Percentiles rank a stretch among this genome's conserved stretches.
phyloP scores from a whole-genome alignment of 2,329 filamentous ascomycete genomes.

The Elsinoe batatas region DNA sequence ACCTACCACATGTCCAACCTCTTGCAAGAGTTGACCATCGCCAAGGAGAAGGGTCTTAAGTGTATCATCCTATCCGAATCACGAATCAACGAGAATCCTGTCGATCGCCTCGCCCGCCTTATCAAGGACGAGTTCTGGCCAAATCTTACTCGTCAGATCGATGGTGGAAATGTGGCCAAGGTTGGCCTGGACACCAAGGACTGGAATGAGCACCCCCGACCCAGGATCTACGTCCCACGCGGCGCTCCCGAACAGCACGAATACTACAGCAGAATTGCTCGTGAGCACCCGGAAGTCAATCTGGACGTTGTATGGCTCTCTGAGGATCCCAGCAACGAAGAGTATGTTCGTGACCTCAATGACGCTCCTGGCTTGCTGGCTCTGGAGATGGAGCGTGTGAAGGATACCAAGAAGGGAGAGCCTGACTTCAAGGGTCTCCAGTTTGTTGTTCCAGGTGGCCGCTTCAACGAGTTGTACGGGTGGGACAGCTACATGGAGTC shows the following conservation, averaged over 20 bases:
- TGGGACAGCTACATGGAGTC: conserved; percentile 99
- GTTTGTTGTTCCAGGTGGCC: conserved; percentile 92
- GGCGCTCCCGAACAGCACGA: conserved; percentile 79
- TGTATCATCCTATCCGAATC: conserved; percentile 86
- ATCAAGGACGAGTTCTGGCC: conserved; percentile 92
- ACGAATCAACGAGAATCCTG: conserved; percentile 88
- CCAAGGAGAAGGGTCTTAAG: conserved; percentile 80
- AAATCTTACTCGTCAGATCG: conserved; percentile 78
- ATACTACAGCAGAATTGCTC: conserved; percentile 76
- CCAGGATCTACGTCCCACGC: conserved; percentile 80
- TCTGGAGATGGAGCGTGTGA: conserved; percentile 65
- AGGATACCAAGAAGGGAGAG: conserved; percentile 57
- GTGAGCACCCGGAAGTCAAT: conserved; percentile 69
- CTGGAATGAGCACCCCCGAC: conserved; percentile 81
- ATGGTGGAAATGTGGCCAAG: conserved; percentile 75
- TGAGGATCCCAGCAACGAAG: conserved; percentile 50
- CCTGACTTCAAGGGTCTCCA: conserved; percentile 69
- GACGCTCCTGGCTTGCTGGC: conserved; percentile 80
- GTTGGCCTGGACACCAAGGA: conserved; percentile 89
- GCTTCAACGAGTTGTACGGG: conserved; percentile 96
- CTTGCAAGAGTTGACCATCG: conserved; percentile 85
- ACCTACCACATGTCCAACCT: conserved; percentile 97
- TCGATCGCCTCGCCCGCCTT: conserved; percentile 73
- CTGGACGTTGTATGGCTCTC: conserved; percentile 77
- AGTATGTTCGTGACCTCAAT: conserved; percentile 75